Evolutionary conservation across 2,329 filamentous ascomycete genomes (phyloP).

Genomic region (Aspergillus pseudoterreus): DNA sequence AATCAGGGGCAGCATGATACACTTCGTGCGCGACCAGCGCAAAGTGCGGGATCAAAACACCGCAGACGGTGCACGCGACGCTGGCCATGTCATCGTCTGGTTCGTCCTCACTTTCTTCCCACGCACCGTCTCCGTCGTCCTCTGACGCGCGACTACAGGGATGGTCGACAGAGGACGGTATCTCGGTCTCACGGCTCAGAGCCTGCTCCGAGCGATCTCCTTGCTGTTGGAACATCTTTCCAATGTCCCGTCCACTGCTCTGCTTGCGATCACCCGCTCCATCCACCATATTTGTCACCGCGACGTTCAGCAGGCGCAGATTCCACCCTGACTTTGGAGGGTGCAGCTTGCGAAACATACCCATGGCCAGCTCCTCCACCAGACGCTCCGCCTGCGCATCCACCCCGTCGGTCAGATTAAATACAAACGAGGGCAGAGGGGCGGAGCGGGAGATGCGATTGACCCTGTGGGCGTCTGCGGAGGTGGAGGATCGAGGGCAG

Average conservation of each 20-base stretch:
- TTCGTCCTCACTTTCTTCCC: conserved; percentile 31
- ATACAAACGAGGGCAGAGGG: conserved; percentile 69
- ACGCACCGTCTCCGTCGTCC: conserved; percentile 21
- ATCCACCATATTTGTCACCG: conserved; percentile 76
- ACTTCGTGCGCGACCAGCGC: conserved; percentile 48
- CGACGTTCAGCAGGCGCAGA: conserved; percentile 78
- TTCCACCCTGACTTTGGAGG: conserved; percentile 70
- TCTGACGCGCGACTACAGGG: neutral
- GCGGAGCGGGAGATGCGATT: conserved; percentile 72
- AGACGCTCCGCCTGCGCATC: conserved; percentile 64
- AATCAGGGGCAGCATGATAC: conserved; percentile 39
- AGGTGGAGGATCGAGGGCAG: conserved; percentile 56
- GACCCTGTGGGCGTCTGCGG: conserved; percentile 57
- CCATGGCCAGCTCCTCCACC: conserved; percentile 64
- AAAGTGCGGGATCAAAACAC: conserved; percentile 47
- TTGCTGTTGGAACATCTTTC: conserved; percentile 75
- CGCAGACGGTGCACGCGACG: conserved; percentile 42
- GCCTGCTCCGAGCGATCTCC: conserved; percentile 61
- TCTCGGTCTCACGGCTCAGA: conserved; percentile 40
- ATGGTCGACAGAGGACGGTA: neutral
- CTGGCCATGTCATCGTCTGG: conserved; percentile 23
- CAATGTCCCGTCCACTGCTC: conserved; percentile 70
- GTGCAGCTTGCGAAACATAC: conserved; percentile 72
- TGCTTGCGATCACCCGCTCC: conserved; percentile 50
- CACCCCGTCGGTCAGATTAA: conserved; percentile 57